Conservation (phyloP, 2,329 filamentous ascomycete species). For the Helicocarpus griseus region DNA sequence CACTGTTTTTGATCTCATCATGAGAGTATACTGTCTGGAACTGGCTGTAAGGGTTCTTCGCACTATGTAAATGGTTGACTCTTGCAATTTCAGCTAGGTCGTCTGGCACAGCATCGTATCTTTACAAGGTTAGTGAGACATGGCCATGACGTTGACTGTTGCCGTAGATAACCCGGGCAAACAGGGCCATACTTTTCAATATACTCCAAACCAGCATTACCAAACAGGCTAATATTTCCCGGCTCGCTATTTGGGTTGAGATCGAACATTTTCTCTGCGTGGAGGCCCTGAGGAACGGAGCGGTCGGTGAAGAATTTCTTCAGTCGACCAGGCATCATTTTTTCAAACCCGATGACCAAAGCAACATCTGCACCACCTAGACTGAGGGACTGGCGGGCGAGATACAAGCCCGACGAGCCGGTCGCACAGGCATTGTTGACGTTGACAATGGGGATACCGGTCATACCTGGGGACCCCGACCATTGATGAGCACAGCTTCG, state of each 20-base stretch:
- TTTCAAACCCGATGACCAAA: slow-evolving; percentile 19
- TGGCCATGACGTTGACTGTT: not conserved
- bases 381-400: slow-evolving; percentile 14
- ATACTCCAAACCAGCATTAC: slow-evolving; percentile 15
- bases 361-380: slow-evolving; percentile 15
- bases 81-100: slow-evolving; percentile 15
- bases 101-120: slow-evolving; percentile 13
- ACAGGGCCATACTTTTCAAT: slow-evolving; percentile 14
- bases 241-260: slow-evolving; percentile 13
- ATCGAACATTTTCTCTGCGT: slow-evolving; percentile 10
- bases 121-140: slow-evolving; percentile 2
- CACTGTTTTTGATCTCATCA: slow-evolving; percentile 12
- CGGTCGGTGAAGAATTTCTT: slow-evolving; percentile 12
- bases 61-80: slow-evolving; percentile 14
- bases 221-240: slow-evolving; percentile 13
- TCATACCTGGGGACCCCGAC: slow-evolving; percentile 11
- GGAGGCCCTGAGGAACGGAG: slow-evolving; percentile 9
- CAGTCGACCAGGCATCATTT: slow-evolving; percentile 16
- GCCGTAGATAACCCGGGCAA: not conserved
- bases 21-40: slow-evolving; percentile 13
- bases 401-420: slow-evolving; percentile 15
- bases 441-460: slow-evolving; percentile 18
- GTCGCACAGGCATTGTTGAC: slow-evolving; percentile 19
- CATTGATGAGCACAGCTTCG: not conserved
- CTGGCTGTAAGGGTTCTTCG: slow-evolving; percentile 16